Conservation (phyloP, 2,329 filamentous ascomycete species). For the Cercospora nicotianae region DNA sequence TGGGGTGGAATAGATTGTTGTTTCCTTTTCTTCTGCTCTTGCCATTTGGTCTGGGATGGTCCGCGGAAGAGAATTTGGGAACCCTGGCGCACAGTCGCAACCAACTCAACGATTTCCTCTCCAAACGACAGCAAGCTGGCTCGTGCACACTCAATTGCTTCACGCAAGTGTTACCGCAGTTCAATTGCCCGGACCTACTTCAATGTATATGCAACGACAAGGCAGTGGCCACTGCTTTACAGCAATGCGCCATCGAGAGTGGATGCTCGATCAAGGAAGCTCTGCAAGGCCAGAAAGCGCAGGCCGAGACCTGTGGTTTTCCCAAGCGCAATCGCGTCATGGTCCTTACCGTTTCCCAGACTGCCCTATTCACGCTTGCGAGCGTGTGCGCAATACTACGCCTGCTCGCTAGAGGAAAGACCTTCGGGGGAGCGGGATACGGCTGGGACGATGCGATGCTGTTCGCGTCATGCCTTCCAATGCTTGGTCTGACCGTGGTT, state of each 20-base stretch:
- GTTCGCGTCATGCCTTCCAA: neutral
- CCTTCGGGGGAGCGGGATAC: constrained; percentile 8
- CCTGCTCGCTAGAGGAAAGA: constrained; percentile 5
- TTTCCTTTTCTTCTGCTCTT: neutral
- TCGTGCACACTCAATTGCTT: constrained; percentile 10
- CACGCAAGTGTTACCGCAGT: constrained; percentile 4
- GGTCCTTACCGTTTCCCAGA: neutral
- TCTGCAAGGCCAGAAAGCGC: neutral
- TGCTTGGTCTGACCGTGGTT: constrained; percentile 1
- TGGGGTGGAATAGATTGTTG: neutral
- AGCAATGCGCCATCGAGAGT: constrained; percentile 5
- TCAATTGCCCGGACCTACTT: constrained; percentile 11
- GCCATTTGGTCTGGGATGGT: neutral
- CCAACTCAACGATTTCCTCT: neutral
- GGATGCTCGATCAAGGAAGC: constrained; percentile 9
- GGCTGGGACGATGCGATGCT: constrained; percentile 13
- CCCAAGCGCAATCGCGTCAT: constrained; percentile 4
- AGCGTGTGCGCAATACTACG: neutral
- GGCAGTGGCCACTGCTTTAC: constrained; percentile 1
- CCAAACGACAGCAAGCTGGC: neutral
- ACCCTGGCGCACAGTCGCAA: neutral
- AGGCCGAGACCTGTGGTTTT: constrained; percentile 9
- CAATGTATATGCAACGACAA: constrained; percentile 13
- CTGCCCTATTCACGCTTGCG: constrained; percentile 6
- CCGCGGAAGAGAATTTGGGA: too few relatives aligned